phyloP scores from a whole-genome alignment of 352 stramenopile species.

The Globisporangium parvum region DNA sequence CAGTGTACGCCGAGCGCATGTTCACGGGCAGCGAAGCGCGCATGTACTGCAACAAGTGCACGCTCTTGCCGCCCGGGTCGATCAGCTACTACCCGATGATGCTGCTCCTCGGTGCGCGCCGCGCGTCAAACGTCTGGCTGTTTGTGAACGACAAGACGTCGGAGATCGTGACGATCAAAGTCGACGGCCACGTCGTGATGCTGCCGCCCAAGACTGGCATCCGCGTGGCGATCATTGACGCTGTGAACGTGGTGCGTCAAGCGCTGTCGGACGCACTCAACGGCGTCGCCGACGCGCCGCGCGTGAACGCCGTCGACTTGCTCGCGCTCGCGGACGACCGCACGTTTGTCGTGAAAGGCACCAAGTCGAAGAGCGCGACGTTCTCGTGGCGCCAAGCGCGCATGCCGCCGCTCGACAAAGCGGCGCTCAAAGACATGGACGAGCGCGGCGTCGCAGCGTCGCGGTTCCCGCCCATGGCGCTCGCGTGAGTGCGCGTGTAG shows the following conservation, averaged over 20 bases:
- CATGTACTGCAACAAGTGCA: slow-evolving; percentile 80
- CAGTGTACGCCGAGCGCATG: slow-evolving; percentile 63
- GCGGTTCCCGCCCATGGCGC: slow-evolving; percentile 21
- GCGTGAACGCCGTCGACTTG: slow-evolving; percentile 30
- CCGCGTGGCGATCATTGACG: slow-evolving; percentile 26
- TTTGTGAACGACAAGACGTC: slow-evolving; percentile 35
- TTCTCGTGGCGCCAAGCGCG: slow-evolving; percentile 49
- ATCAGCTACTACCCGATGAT: slow-evolving; percentile 60
- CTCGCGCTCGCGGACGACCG: slow-evolving; percentile 40
- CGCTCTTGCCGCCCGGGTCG: slow-evolving; percentile 53
- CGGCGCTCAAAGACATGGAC: slow-evolving; percentile 14
- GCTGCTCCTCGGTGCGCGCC: slow-evolving; percentile 35
- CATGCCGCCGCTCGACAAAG: slow-evolving; percentile 26
- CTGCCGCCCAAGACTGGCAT: slow-evolving; percentile 47
- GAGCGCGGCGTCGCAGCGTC: slow-evolving; percentile 20
- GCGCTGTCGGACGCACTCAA: slow-evolving; percentile 54
- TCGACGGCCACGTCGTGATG: slow-evolving; percentile 43
- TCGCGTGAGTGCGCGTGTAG: background rate
- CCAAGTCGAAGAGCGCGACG: slow-evolving; percentile 25
- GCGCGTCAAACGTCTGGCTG: slow-evolving; percentile 56
- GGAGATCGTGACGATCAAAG: slow-evolving; percentile 60
- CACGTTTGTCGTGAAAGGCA: slow-evolving; percentile 32
- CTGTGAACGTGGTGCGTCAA: slow-evolving; percentile 44
- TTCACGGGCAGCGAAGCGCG: slow-evolving; percentile 72
- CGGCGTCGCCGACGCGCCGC: slow-evolving; percentile 14